Percentiles rank a stretch among this genome's conserved stretches.
Evolutionary conservation across 2,329 filamentous ascomycete genomes (phyloP).

Genomic region (Fusarium foetens): DNA sequence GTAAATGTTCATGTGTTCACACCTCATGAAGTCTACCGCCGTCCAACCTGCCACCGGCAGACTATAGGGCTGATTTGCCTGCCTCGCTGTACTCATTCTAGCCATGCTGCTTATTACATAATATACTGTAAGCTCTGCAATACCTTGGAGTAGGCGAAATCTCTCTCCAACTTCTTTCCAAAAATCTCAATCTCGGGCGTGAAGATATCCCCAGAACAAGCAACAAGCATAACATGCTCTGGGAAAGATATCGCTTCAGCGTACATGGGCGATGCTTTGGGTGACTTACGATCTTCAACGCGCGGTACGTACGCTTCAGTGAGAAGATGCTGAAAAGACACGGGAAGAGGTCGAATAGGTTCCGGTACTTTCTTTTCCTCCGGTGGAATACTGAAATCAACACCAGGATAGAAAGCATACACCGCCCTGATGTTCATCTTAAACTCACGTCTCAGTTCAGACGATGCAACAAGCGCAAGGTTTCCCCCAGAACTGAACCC

Average conservation of each 20-base stretch:
- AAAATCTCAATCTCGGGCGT: conserved; percentile 50
- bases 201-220: conserved; percentile 50
- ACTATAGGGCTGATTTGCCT: too few species aligned
- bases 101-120: background rate
- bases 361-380: conserved; percentile 45
- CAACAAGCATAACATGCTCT: conserved; percentile 43
- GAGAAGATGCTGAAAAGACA: conserved; percentile 41
- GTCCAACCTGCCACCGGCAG: too few species aligned
- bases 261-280: conserved; percentile 49
- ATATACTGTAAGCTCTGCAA: background rate
- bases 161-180: conserved; percentile 37
- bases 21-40: too few species aligned
- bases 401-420: conserved; percentile 57
- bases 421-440: conserved; percentile 59
- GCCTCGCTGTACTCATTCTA: too few species aligned
- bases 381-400: conserved; percentile 46
- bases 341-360: conserved; percentile 19
- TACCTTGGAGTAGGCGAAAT: conserved; percentile 19
- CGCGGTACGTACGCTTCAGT: conserved; percentile 48
- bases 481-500: conserved; percentile 60
- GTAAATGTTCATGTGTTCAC: accelerated
- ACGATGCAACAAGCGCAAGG: conserved; percentile 51
- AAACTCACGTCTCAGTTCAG: conserved; percentile 40
- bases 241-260: conserved; percentile 35
- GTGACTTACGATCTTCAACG: conserved; percentile 44